Percentiles rank a stretch among this genome's conserved stretches.
Conservation (phyloP, 495 filamentous ascomycete species). For the Penicillium macrosclerotiorum region DNA sequence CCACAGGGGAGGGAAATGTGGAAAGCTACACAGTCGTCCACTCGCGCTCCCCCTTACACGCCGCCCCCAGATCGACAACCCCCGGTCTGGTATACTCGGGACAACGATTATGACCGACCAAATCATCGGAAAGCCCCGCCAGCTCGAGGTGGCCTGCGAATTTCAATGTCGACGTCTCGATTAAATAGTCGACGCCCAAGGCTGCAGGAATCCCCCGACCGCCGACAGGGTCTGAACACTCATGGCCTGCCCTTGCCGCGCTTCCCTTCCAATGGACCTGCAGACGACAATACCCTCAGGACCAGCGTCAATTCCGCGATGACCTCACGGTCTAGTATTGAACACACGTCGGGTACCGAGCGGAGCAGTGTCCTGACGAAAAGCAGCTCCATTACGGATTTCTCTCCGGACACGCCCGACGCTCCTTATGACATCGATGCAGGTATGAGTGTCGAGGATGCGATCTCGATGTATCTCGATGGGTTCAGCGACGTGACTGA, state of each 20-base stretch:
- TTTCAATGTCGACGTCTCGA: slow-evolving; percentile 43
- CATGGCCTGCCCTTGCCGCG: slow-evolving; percentile 34
- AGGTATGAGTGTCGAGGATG: slow-evolving; percentile 84
- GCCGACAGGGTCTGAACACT: slow-evolving; percentile 18
- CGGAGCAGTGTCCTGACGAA: slow-evolving; percentile 80
- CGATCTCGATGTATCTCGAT: slow-evolving; percentile 88
- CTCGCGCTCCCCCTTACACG: slow-evolving; percentile 20
- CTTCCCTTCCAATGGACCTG: slow-evolving; percentile 27
- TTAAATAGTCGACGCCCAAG: slow-evolving; percentile 30
- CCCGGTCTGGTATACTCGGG: slow-evolving; percentile 17
- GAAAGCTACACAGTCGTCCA: slow-evolving; percentile 17
- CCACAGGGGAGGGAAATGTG: slow-evolving; percentile 21
- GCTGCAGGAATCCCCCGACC: slow-evolving; percentile 29
- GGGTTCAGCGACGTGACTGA: slow-evolving; percentile 66
- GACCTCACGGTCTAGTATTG: slow-evolving; percentile 67
- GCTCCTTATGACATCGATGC: slow-evolving; percentile 60
- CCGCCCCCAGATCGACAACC: slow-evolving; percentile 18
- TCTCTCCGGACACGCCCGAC: slow-evolving; percentile 57
- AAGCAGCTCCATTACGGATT: slow-evolving; percentile 68
- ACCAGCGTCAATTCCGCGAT: slow-evolving; percentile 70
- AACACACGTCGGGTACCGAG: slow-evolving; percentile 69
- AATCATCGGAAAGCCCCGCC: slow-evolving; percentile 30
- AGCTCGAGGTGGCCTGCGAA: slow-evolving; percentile 29
- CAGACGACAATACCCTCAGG: slow-evolving; percentile 56
- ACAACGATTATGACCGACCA: slow-evolving; percentile 27